A percentile compares a stretch with the other conserved stretches of the same genome.
These are phyloP conservation scores for Fusarium drepaniforme DNA, from an alignment of 2,329 filamentous ascomycete species.

Conservation along the genomic window DNA sequence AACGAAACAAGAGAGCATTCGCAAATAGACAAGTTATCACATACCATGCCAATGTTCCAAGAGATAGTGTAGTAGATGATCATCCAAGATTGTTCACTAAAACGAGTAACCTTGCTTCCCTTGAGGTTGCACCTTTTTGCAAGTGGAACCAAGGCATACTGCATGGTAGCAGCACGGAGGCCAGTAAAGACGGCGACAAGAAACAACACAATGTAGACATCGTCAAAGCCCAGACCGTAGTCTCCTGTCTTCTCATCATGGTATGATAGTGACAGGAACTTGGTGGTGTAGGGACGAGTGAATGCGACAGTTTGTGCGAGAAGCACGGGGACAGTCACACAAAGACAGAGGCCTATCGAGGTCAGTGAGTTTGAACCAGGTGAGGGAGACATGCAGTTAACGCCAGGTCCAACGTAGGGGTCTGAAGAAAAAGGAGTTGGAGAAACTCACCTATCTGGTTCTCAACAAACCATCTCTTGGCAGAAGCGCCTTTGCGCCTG, in stretches of 20 bases:
- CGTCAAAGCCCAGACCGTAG: slow-evolving; percentile 83
- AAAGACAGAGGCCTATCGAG: slow-evolving; percentile 79
- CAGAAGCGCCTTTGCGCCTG: background rate
- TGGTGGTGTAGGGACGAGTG: slow-evolving; percentile 79
- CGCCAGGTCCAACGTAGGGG: background rate
- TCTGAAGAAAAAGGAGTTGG: background rate
- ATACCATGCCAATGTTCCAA: slow-evolving; percentile 86
- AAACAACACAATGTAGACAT: slow-evolving; percentile 83
- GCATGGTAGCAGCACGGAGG: slow-evolving; percentile 85
- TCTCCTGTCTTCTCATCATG: slow-evolving; percentile 74
- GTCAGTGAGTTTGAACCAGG: slow-evolving; percentile 9
- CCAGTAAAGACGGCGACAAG: slow-evolving; percentile 89
- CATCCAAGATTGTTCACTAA: slow-evolving; percentile 95
- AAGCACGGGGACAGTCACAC: slow-evolving; percentile 83
- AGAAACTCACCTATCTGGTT: slow-evolving; percentile 19
- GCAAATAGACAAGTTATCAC: slow-evolving; percentile 44
- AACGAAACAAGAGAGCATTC: background rate
- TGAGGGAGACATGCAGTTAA: background rate
- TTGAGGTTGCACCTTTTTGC: slow-evolving; percentile 78
- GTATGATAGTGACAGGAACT: slow-evolving; percentile 90
- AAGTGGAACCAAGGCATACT: slow-evolving; percentile 85
- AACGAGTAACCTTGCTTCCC: slow-evolving; percentile 81
- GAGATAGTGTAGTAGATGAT: slow-evolving; percentile 84
- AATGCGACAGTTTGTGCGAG: slow-evolving; percentile 86
- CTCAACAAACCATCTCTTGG: slow-evolving; percentile 28